Evolutionary conservation across 495 filamentous ascomycete species (phyloP).

Genomic region (Penicillium lagena): DNA sequence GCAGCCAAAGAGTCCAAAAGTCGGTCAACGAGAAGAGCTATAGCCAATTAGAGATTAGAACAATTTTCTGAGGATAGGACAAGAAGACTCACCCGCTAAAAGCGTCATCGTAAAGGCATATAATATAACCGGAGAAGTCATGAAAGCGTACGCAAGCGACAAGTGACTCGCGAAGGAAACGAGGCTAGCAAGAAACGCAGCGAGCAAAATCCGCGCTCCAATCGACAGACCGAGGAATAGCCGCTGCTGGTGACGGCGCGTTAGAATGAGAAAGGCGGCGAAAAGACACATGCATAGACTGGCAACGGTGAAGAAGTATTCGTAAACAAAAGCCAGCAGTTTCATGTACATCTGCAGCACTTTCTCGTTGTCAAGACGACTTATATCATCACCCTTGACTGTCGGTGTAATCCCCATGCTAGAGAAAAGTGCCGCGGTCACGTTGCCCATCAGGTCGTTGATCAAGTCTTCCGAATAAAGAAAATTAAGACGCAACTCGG

Average conservation of each 20-base stretch:
- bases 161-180: slow-evolving; percentile 27
- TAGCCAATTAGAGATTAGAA: slow-evolving; percentile 9
- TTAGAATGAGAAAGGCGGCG: slow-evolving; percentile 22
- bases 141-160: slow-evolving; percentile 29
- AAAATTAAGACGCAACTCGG: slow-evolving; percentile 6
- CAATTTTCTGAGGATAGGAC: not conserved
- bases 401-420: slow-evolving; percentile 35
- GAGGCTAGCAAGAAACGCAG: slow-evolving; percentile 20
- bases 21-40: slow-evolving; percentile 37
- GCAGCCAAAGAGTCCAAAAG: slow-evolving; percentile 28
- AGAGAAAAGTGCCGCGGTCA: slow-evolving; percentile 36
- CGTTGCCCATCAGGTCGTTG: slow-evolving; percentile 31
- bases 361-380: slow-evolving; percentile 22
- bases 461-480: slow-evolving; percentile 20
- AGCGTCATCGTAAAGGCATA: slow-evolving; percentile 34
- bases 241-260: slow-evolving; percentile 17
- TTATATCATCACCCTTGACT: slow-evolving; percentile 21
- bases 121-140: slow-evolving; percentile 37
- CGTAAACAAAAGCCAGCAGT: slow-evolving; percentile 33
- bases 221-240: slow-evolving; percentile 19
- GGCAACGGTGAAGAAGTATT: slow-evolving; percentile 36
- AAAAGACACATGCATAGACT: slow-evolving; percentile 31
- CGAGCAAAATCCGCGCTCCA: slow-evolving; percentile 21
- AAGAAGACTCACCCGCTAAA: slow-evolving; percentile 24
- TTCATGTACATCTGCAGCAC: slow-evolving; percentile 34